Percentiles rank a stretch among this genome's conserved stretches.
Evolutionary conservation across 495 filamentous ascomycete genomes (phyloP).

Genomic region (Aspergillus wentii): DNA sequence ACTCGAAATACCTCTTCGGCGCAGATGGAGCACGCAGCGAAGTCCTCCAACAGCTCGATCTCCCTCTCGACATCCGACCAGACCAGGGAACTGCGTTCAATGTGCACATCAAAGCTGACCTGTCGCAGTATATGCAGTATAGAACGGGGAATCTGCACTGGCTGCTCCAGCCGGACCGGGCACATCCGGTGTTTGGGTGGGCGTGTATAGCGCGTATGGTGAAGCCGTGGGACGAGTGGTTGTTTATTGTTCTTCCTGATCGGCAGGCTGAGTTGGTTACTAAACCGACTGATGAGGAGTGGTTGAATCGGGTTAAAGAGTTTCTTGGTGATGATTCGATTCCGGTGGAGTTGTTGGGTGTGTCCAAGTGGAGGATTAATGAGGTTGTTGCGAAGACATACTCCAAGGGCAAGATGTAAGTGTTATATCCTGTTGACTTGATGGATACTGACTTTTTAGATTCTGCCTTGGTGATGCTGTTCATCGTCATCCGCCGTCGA

Average conservation of each 20-base stretch:
- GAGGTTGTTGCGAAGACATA: conserved; percentile 46
- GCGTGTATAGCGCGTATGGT: conserved; percentile 44
- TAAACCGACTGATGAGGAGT: conserved; percentile 33
- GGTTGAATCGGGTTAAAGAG: conserved; percentile 34
- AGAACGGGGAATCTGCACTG: conserved; percentile 55
- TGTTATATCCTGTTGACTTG: neutral
- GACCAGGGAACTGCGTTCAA: conserved; percentile 52
- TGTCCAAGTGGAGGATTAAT: conserved; percentile 49
- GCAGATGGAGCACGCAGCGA: conserved; percentile 51
- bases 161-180: conserved; percentile 44
- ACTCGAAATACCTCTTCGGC: conserved; percentile 52
- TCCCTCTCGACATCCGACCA: conserved; percentile 46
- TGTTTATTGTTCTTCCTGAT: conserved; percentile 46
- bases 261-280: conserved; percentile 26
- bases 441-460: conserved; percentile 27
- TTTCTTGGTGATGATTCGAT: conserved; percentile 49
- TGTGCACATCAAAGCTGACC: conserved; percentile 46
- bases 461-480: conserved; percentile 51
- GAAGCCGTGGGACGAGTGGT: conserved; percentile 53
- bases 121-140: conserved; percentile 42
- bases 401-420: conserved; percentile 30
- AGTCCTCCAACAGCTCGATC: conserved; percentile 42
- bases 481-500: conserved; percentile 47
- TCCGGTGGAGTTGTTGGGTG: conserved; percentile 32
- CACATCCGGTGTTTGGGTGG: conserved; percentile 38